Conservation (phyloP, 495 filamentous ascomycete genomes). For the Penicillium coffeae region DNA sequence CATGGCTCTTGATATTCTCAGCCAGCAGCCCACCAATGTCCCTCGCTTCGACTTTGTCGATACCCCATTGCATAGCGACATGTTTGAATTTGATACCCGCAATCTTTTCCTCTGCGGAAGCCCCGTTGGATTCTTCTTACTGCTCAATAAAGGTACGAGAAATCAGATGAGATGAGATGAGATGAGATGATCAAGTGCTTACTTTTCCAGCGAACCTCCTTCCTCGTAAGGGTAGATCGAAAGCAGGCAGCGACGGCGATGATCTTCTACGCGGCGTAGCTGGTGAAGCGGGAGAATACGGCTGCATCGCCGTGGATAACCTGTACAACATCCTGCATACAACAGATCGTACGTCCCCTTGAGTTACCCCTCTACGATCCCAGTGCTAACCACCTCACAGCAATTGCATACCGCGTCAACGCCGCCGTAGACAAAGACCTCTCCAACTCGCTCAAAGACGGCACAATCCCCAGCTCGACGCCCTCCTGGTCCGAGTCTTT, state of each 20-base stretch:
- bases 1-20: slow-evolving; percentile 89
- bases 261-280: slow-evolving; percentile 61
- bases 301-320: slow-evolving; percentile 91
- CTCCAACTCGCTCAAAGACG: slow-evolving; percentile 68
- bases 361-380: slow-evolving; percentile 17
- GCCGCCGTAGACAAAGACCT: slow-evolving; percentile 80
- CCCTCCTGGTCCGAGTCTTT: slow-evolving; percentile 64
- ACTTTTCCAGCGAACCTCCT: slow-evolving; percentile 55
- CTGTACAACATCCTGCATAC: slow-evolving; percentile 87
- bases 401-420: slow-evolving; percentile 89
- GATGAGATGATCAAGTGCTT: not conserved
- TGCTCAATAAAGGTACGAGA: slow-evolving; percentile 69
- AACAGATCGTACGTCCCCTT: slow-evolving; percentile 47
- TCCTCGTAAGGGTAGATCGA: slow-evolving; percentile 70
- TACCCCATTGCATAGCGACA: slow-evolving; percentile 48
- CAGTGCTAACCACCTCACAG: slow-evolving; percentile 44
- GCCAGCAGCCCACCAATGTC: slow-evolving; percentile 72
- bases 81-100: slow-evolving; percentile 87
- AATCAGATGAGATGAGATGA: not conserved
- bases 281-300: slow-evolving; percentile 73
- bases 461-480: slow-evolving; percentile 69
- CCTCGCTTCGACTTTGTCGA: slow-evolving; percentile 53
- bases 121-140: slow-evolving; percentile 86
- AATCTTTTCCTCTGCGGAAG: slow-evolving; percentile 91
- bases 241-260: slow-evolving; percentile 68